These are phyloP conservation scores for Albugo laibachii DNA, from an alignment of 352 stramenopile species.

Conservation along the genomic window DNA sequence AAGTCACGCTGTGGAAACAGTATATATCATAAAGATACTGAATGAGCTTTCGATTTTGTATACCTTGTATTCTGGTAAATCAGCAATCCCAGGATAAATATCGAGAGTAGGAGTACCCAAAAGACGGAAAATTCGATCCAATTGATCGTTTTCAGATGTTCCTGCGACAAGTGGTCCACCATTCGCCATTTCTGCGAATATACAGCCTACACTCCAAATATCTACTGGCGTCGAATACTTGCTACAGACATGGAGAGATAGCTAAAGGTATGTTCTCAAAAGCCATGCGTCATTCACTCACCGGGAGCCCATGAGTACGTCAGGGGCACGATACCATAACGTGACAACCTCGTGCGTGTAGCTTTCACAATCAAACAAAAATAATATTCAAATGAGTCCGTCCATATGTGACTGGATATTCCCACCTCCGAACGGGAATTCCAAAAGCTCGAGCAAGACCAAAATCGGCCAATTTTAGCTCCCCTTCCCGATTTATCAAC, in stretches of 20 bases:
- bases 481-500: conserved; percentile 93
- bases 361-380: conserved; percentile 7
- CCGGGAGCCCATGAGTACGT: conserved; percentile 94
- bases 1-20: conserved; percentile 56
- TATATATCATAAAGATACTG: neutral
- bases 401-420: neutral
- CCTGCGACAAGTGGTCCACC: conserved; percentile 88
- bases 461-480: conserved; percentile 99
- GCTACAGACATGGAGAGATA: neutral
- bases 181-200: conserved; percentile 95
- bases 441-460: conserved; percentile 98
- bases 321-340: conserved; percentile 96
- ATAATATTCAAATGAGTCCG: neutral
- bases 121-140: conserved; percentile 95
- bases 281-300: conserved; percentile 7
- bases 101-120: conserved; percentile 87
- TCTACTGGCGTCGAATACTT: conserved; percentile 96
- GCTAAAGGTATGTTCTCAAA: neutral
- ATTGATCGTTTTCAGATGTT: conserved; percentile 92
- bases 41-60: conserved; percentile 6
- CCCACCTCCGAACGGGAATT: conserved; percentile 91
- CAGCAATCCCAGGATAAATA: conserved; percentile 91
- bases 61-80: conserved; percentile 93
- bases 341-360: conserved; percentile 99
- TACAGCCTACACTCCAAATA: conserved; percentile 98